Conservation (phyloP, 305 asterid genomes). For the Ilex paraguariensis region DNA sequence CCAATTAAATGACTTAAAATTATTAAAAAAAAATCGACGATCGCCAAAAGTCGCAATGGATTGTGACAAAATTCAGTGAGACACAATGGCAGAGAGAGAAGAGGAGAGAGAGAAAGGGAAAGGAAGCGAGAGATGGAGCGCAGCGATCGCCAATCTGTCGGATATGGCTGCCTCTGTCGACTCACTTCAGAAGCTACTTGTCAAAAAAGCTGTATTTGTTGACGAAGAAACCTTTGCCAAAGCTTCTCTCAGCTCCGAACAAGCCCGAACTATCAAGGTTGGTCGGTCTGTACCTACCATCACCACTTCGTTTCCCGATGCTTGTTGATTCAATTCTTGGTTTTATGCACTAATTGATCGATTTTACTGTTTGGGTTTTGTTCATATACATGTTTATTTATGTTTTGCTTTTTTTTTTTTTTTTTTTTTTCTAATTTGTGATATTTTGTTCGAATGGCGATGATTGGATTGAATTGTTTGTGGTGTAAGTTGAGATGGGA, state of each 20-base stretch:
- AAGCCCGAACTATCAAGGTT: conserved; percentile 87
- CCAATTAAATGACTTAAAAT: too few relatives aligned
- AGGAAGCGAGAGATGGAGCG: conserved; percentile 78
- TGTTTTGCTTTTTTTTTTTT: too few relatives aligned
- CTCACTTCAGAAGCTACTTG: conserved; percentile 65
- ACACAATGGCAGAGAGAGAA: conserved; percentile 33
- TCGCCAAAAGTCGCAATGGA: too few relatives aligned
- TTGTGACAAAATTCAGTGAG: background rate
- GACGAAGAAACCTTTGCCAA: conserved; percentile 83
- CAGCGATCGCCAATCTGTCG: conserved; percentile 76
- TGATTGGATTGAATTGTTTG: too few relatives aligned
- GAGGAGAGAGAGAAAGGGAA: conserved; percentile 41
- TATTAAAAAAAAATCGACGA: too few relatives aligned
- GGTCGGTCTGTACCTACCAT: too few relatives aligned
- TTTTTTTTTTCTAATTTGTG: too few relatives aligned
- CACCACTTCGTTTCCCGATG: too few relatives aligned
- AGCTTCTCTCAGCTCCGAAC: conserved; percentile 79
- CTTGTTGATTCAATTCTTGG: background rate
- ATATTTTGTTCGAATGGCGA: too few relatives aligned
- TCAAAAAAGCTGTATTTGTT: conserved; percentile 76
- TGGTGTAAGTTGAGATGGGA: too few relatives aligned
- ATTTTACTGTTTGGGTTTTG: background rate
- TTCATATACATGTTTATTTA: too few relatives aligned
- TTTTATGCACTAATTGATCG: background rate
- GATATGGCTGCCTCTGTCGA: conserved; percentile 78